Evolutionary conservation across 257 asterid genomes (phyloP).

Genomic region (Solanum dulcamara): DNA sequence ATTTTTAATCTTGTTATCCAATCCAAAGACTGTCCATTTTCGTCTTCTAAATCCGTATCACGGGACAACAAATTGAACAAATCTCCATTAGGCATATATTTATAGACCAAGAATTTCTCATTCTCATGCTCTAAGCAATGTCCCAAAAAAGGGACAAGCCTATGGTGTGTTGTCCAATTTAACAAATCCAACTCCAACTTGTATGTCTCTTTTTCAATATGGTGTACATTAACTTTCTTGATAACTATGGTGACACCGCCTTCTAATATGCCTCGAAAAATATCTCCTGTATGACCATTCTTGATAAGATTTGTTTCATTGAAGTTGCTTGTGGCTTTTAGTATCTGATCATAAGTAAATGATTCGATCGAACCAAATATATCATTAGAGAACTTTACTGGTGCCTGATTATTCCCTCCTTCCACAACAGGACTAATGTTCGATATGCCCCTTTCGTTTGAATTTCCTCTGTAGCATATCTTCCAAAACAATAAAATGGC

Average conservation of each 20-base stretch:
- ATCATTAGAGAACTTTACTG: conserved; percentile 3
- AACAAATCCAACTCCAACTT: conserved; percentile 40
- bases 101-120: conserved; percentile 51
- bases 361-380: conserved; percentile 32
- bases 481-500: conserved; percentile 16
- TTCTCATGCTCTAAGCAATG: conserved; percentile 50
- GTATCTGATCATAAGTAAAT: conserved; percentile 40
- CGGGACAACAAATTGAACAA: conserved; percentile 39
- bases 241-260: conserved; percentile 34
- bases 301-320: conserved; percentile 35
- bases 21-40: conserved; percentile 46
- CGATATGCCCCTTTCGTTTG: neutral
- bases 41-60: conserved; percentile 17
- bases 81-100: conserved; percentile 53
- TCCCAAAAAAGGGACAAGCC: conserved; percentile 57
- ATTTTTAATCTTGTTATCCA: conserved; percentile 78
- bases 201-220: conserved; percentile 20
- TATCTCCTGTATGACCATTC: conserved; percentile 61
- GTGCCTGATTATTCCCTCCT: conserved; percentile 1
- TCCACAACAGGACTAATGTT: conserved; percentile 5
- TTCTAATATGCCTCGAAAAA: conserved; percentile 43
- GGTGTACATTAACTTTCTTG: conserved; percentile 41
- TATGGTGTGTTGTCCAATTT: conserved; percentile 27
- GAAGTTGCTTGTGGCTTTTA: conserved; percentile 42
- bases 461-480: neutral